Evolutionary conservation across 371 early-diverging fungal species (phyloP).

Genomic region (Quaeritorhiza haematococci): DNA sequence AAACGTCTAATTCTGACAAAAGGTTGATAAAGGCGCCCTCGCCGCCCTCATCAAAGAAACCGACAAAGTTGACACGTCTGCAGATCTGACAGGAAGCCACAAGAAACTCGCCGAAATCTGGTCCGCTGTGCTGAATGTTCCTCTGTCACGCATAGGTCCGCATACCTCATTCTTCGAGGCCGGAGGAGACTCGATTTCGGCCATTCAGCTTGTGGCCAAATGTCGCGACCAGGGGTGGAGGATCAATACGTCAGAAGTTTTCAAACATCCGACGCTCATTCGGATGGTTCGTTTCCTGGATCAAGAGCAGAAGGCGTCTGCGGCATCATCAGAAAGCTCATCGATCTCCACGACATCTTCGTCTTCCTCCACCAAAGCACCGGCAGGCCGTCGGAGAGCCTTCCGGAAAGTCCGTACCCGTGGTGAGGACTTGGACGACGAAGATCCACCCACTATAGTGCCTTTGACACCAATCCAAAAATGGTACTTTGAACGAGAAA

Average conservation of each 20-base stretch:
- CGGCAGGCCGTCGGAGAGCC: too few relatives aligned
- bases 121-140: background rate
- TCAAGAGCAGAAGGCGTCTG: too few relatives aligned
- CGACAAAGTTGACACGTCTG: background rate
- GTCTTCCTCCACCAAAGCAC: too few relatives aligned
- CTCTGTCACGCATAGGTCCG: background rate
- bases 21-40: background rate
- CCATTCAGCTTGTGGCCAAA: conserved; percentile 10
- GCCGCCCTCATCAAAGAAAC: background rate
- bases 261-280: background rate
- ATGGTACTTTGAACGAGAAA: too few relatives aligned
- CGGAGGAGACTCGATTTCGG: conserved; percentile 18
- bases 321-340: too few relatives aligned
- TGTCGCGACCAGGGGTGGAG: background rate
- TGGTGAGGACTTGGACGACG: too few relatives aligned
- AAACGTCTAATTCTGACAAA: background rate
- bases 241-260: background rate
- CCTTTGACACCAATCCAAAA: too few relatives aligned
- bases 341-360: too few relatives aligned
- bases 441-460: too few relatives aligned
- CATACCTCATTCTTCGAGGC: conserved; percentile 15
- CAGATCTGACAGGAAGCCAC: background rate
- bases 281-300: too few relatives aligned
- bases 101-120: background rate
- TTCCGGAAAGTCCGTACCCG: too few relatives aligned